These are phyloP conservation scores for Pichia pseudocactophila DNA, from an alignment of 805 yeast species.

Conservation along the genomic window DNA sequence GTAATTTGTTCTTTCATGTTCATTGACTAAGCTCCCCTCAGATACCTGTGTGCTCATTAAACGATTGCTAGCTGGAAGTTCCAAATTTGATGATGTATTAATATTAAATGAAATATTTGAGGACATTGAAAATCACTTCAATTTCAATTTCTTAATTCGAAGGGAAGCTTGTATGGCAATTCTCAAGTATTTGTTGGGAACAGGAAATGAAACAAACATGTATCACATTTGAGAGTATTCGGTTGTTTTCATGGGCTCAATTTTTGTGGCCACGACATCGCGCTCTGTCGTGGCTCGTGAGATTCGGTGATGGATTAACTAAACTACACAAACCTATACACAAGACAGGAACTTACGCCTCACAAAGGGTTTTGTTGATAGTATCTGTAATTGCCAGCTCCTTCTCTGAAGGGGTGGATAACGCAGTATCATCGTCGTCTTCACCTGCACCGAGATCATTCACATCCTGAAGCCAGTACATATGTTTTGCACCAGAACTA, in stretches of 20 bases:
- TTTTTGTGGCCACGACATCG: no score
- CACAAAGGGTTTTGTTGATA: conserved; percentile 37
- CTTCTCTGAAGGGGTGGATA: conserved; percentile 39
- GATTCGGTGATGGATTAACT: no score
- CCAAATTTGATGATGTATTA: background rate
- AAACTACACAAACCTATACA: no score
- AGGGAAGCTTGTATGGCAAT: background rate
- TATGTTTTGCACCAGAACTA: conserved; percentile 33
- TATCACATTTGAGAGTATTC: no score
- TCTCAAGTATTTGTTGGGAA: no score
- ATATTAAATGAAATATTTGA: background rate
- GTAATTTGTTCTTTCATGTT: background rate
- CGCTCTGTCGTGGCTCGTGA: no score
- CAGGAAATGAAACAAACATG: no score
- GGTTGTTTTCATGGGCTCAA: no score
- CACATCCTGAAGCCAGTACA: conserved; percentile 72
- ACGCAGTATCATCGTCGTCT: conserved; percentile 49
- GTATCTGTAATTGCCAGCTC: conserved; percentile 43
- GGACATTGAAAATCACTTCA: background rate
- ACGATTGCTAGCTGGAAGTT: no score
- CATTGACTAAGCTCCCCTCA: background rate
- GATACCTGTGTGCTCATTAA: no score
- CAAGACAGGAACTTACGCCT: conserved; percentile 20
- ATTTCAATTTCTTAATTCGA: no score
- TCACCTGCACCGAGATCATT: conserved; percentile 29